These are phyloP conservation scores for Solanum lycopersicoides DNA, from an alignment of 257 asterid species.

Conservation along the genomic window DNA sequence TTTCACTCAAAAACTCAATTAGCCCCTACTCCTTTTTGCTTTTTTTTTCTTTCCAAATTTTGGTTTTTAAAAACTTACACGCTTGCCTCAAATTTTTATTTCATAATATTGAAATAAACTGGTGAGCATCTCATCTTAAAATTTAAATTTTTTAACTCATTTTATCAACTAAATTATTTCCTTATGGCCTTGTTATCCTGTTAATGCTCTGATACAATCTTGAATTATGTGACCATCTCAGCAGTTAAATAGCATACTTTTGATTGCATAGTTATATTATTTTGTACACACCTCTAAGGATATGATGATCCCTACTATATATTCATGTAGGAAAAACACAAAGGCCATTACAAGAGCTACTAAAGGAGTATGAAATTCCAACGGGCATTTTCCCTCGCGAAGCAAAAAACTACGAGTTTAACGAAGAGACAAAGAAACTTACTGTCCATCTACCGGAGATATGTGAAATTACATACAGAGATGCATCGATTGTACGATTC, in stretches of 20 bases:
- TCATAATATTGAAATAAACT: no score
- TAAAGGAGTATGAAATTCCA: slow-evolving; percentile 64
- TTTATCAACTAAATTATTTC: not conserved
- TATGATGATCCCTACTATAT: not conserved
- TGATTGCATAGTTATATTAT: not conserved
- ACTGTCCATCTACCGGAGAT: slow-evolving; percentile 39
- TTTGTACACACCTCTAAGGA: not conserved
- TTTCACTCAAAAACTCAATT: no score
- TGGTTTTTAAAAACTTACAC: no score
- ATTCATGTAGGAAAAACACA: slow-evolving; percentile 55
- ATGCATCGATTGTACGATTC: slow-evolving; percentile 57
- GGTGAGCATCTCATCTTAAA: not conserved
- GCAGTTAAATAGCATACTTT: not conserved
- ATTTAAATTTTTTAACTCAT: not conserved
- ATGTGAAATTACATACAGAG: slow-evolving; percentile 69
- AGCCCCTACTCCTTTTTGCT: no score
- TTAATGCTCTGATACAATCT: not conserved
- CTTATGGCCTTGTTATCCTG: not conserved
- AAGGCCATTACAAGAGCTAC: slow-evolving; percentile 53
- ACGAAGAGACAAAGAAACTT: slow-evolving; percentile 58
- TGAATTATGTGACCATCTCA: not conserved
- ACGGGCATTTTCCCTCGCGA: slow-evolving; percentile 72
- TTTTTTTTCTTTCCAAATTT: no score
- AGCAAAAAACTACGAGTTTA: slow-evolving; percentile 68
- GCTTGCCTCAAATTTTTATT: no score